Percentiles rank a stretch among this genome's conserved stretches.
Conservation (phyloP, 176 grass and related monocot species). For the Carex cristatella region DNA sequence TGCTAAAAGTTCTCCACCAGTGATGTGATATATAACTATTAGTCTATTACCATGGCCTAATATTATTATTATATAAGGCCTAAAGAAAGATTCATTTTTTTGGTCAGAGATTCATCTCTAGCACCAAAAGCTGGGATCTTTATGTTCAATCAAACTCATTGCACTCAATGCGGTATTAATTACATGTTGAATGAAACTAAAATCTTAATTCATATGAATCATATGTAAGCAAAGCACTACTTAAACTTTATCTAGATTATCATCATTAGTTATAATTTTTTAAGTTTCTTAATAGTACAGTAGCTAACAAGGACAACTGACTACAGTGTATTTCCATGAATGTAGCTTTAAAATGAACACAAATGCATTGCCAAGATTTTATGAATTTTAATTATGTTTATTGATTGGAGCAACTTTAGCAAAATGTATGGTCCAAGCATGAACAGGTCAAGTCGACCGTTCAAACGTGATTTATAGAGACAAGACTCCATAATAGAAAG, state of each 20-base stretch:
- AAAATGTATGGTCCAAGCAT: background rate
- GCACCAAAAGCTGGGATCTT: slow-evolving; percentile 39
- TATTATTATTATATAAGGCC: slow-evolving; percentile 22
- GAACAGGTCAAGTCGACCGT: background rate
- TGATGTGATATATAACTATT: background rate
- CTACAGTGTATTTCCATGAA: background rate
- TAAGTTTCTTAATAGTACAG: background rate
- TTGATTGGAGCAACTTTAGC: slow-evolving; percentile 3
- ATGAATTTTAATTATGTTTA: background rate
- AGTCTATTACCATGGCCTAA: slow-evolving; percentile 23
- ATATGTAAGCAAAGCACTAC: background rate
- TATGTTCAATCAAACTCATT: slow-evolving; percentile 45
- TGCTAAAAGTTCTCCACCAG: slow-evolving; percentile 25
- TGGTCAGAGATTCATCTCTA: slow-evolving; percentile 62
- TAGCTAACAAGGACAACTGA: background rate
- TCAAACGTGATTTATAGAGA: slow-evolving; percentile 4
- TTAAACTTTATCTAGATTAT: background rate
- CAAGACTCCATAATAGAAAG: slow-evolving; percentile 26
- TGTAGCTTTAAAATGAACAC: background rate
- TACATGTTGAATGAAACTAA: background rate
- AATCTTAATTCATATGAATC: background rate
- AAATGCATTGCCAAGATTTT: background rate
- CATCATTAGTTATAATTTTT: background rate
- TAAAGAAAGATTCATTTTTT: slow-evolving; percentile 35
- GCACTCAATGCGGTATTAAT: slow-evolving; percentile 16